Base-by-base conservation (phyloP, 192 early-diverging fungal species). In the Coemansia sp. region DNA sequence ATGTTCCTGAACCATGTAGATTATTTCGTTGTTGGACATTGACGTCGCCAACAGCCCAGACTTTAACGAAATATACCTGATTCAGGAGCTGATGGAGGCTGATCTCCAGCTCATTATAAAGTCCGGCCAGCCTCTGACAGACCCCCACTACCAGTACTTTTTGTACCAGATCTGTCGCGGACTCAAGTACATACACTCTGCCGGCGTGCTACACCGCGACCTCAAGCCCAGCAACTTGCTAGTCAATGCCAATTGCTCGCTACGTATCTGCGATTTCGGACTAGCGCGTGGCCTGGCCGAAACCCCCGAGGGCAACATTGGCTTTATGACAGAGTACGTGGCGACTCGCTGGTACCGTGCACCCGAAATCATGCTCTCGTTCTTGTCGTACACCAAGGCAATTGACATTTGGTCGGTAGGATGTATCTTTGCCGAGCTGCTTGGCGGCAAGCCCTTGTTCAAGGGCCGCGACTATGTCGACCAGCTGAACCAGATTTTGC, bases 271-370 rank as follows among this genome's bases (percentile, higher is more conserved):
- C 78, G 98, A 99, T 79, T 99, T 99, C 88, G 98, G 98, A 46
- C 86, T 99, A 66, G 98, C 98, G 18, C 92, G 98, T 75, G 95
- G 95, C 18, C 91, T 93, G 73, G 90, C 93, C 6, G 92, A 93
- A 63, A 89, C 89, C 36, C 89, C 88, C 34, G 95, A 93, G 41
- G 87, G 86, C 42, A 92, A 93, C 61, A 89, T 91, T 65, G 95
- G 95, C 3, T 98, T 97, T 74, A 98, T 98, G 94, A 99, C 98
- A 20, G 98, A 99, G 82, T 99, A 99, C 69, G 98, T 99, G 33
- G 98, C 98, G 44, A 99, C 98, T n/a, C 86, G 98, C 72, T 99
- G 96, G 96, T 99, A 98, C 85, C 88, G 98, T 54, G 95, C 98
- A 16, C 98, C 98, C 22, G 98, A 99, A 73, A 95, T 99, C 70